Base-by-base conservation (phyloP, 129 eudicot species). In the Escallonia rubra region DNA sequence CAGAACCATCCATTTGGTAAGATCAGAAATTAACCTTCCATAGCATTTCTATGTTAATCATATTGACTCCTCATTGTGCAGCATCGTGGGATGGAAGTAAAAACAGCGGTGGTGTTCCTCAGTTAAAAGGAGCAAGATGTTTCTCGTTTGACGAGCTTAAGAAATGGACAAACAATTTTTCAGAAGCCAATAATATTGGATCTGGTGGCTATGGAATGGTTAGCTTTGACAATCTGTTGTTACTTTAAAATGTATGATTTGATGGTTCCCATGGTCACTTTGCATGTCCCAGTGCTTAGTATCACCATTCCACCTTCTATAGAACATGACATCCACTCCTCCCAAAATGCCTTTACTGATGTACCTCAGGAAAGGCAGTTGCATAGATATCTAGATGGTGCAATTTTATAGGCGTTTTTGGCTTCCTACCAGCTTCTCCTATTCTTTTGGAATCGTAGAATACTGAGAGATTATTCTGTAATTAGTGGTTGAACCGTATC, bases 151-250 rank as follows among this genome's bases (percentile, higher is more conserved):
- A 79, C 54, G 96, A 86, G 43, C 74, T 90, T 62, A 83, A 70
- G 72, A 87, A 68, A 68, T 79, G 58, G 76, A 86, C 96, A 6
- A 78, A 86, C 65, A 83, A 81, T 63, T 90, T 90, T 68, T 69
- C 88, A 7, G 83, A 79, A 23, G 38, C n/a, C 7, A 81, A 82
- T 66, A 81, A 75, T 65, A 78, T 86, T 49, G 96, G 96, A 70
- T 41, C 75, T 3, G 96, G 96, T 60, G 96, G 96, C 57, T 90
- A 90, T 77, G 96, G 96, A 57, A 82, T 76, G 91, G 91, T 88
- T 61, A 61, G 81, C 34, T 3, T 54, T 41, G 59, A 43, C 4
- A 42, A 67, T 8, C 40, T 42, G 40, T 4, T 43, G 61, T 8
- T 6, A 3, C 42, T 13, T 62, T 5, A 23, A 23, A 23, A 23